These are phyloP conservation scores for Warburgia ugandensis DNA, from an alignment of 164 flowering plant species.

Conservation along the genomic window DNA sequence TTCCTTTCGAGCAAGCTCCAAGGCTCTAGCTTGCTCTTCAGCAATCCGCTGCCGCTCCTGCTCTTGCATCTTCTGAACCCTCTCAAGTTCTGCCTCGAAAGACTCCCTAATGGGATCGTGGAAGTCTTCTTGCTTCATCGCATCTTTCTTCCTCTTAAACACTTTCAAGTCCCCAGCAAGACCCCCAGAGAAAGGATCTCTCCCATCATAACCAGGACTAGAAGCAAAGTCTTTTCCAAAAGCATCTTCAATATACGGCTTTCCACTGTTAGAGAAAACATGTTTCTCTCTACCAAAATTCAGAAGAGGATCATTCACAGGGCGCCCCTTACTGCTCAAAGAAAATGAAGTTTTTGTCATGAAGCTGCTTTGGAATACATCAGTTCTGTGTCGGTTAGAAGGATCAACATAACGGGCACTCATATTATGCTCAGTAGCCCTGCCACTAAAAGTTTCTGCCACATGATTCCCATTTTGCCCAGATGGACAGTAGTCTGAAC, in stretches of 20 bases:
- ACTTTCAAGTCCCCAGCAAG: too few relatives aligned
- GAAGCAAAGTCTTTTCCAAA: too few relatives aligned
- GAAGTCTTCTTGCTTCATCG: slow-evolving; percentile 53
- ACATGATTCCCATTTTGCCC: slow-evolving; percentile 42
- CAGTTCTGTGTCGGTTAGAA: slow-evolving; percentile 34
- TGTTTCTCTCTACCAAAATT: slow-evolving; percentile 58
- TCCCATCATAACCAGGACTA: slow-evolving; percentile 48
- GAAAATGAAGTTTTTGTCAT: slow-evolving; percentile 40
- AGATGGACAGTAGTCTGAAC: slow-evolving; percentile 32
- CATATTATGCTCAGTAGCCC: slow-evolving; percentile 32
- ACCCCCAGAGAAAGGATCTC: slow-evolving; percentile 56
- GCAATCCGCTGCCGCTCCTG: slow-evolving; percentile 66
- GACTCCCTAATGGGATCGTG: slow-evolving; percentile 95
- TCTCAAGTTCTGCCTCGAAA: slow-evolving; percentile 97
- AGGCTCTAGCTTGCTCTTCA: slow-evolving; percentile 82
- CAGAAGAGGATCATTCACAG: slow-evolving; percentile 41
- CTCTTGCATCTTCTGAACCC: slow-evolving; percentile 92
- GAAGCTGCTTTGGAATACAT: slow-evolving; percentile 32
- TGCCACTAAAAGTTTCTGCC: slow-evolving; percentile 27
- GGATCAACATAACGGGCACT: slow-evolving; percentile 37
- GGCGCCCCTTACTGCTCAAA: slow-evolving; percentile 32
- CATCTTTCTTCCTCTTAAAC: slow-evolving; percentile 75
- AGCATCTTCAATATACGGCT: slow-evolving; percentile 53
- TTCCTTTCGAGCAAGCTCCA: slow-evolving; percentile 78
- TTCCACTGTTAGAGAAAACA: slow-evolving; percentile 36